Evolutionary conservation across 192 early-diverging fungal species (phyloP).

Genomic region (Spinellus fusiger): DNA sequence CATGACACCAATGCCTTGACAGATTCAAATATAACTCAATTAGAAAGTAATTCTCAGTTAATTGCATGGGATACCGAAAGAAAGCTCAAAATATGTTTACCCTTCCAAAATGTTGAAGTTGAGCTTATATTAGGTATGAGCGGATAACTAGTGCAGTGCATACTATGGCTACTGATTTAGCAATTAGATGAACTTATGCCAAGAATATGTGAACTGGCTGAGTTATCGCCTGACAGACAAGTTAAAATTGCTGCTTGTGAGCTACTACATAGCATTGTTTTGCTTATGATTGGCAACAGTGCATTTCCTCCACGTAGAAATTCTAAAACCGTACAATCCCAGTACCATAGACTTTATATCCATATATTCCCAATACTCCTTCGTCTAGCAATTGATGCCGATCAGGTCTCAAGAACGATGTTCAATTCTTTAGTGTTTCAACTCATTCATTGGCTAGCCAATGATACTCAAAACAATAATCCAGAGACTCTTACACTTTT

Average conservation of each 20-base stretch:
- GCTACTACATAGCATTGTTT: conserved; percentile 59
- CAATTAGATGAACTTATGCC: conserved; percentile 67
- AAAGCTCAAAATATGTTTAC: conserved; percentile 50
- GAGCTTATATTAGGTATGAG: conserved; percentile 58
- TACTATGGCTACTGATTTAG: background rate
- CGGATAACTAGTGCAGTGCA: background rate
- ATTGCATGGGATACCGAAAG: conserved; percentile 69
- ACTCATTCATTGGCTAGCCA: conserved; percentile 78
- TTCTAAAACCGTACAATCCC: conserved; percentile 40
- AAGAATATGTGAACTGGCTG: conserved; percentile 67
- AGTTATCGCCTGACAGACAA: conserved; percentile 65
- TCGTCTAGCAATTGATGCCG: conserved; percentile 64
- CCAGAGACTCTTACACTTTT: conserved; percentile 70
- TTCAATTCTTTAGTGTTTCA: conserved; percentile 59
- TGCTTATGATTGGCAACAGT: conserved; percentile 72
- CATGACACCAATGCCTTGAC: background rate
- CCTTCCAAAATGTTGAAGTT: conserved; percentile 61
- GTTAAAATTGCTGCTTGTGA: conserved; percentile 73
- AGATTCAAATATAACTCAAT: conserved; percentile 8
- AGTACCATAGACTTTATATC: conserved; percentile 56
- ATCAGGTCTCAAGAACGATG: conserved; percentile 62
- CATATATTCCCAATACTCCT: conserved; percentile 67
- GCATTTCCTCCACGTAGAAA: conserved; percentile 45
- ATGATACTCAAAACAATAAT: conserved; percentile 67
- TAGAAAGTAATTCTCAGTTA: too few relatives aligned